Evolutionary conservation across 352 stramenopile species (phyloP).

Genomic region (Globisporangium nodosum): DNA sequence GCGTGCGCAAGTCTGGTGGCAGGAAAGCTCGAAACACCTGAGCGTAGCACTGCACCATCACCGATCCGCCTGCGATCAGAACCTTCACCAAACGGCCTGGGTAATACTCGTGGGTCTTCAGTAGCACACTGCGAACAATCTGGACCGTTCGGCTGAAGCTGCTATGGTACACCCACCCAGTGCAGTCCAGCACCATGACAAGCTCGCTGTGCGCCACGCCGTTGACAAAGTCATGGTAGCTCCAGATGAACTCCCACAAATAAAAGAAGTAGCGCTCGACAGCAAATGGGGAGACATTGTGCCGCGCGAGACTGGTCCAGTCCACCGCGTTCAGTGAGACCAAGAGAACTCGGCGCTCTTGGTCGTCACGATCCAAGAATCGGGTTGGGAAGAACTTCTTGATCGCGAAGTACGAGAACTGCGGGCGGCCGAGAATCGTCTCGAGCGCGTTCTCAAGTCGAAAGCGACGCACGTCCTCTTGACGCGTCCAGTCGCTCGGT

Average conservation of each 20-base stretch:
- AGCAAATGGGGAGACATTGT: conserved; percentile 27
- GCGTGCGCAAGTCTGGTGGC: conserved; percentile 8
- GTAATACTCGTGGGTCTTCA: conserved; percentile 22
- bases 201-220: conserved; percentile 24
- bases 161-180: conserved; percentile 19
- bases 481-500: background rate
- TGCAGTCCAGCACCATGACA: conserved; percentile 25
- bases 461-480: conserved; percentile 21
- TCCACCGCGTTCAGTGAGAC: conserved; percentile 17
- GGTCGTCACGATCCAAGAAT: conserved; percentile 20
- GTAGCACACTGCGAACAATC: conserved; percentile 19
- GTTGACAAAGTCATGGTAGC: conserved; percentile 28
- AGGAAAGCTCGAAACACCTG: conserved; percentile 13
- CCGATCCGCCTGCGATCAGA: conserved; percentile 13
- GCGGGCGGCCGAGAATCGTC: conserved; percentile 26
- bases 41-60: conserved; percentile 6
- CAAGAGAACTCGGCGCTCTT: conserved; percentile 21
- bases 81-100: conserved; percentile 19
- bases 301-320: conserved; percentile 11
- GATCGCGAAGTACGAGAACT: conserved; percentile 31
- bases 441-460: conserved; percentile 33
- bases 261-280: conserved; percentile 32
- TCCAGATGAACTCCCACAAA: conserved; percentile 48
- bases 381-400: conserved; percentile 25
- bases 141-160: conserved; percentile 21